phyloP scores from a whole-genome alignment of 2,329 filamentous ascomycete genomes.

The Ceratocystis variospora region DNA sequence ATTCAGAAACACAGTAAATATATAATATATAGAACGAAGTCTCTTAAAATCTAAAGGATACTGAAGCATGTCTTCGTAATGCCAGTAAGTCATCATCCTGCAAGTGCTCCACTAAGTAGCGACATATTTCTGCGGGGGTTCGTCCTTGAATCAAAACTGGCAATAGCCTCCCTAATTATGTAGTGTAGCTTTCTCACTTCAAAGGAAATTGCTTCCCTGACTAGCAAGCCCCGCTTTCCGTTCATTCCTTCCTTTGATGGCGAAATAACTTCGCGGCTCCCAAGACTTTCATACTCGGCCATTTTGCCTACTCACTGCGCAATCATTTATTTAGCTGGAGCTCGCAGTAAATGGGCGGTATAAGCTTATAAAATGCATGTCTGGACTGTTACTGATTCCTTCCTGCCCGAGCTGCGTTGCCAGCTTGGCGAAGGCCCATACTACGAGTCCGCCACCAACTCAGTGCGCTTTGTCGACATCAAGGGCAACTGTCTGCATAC shows the following conservation, averaged over 20 bases:
- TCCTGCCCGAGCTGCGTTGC: constrained; percentile 48
- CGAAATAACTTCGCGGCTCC: not conserved
- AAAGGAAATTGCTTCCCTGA: not conserved
- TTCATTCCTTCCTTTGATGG: too few relatives aligned
- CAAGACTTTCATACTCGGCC: not conserved
- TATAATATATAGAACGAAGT: not conserved
- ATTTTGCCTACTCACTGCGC: not conserved
- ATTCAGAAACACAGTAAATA: not conserved
- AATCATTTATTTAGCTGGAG: not conserved
- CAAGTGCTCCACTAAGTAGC: not conserved
- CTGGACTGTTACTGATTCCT: constrained; percentile 40
- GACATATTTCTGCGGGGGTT: not conserved
- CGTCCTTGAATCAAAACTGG: not conserved
- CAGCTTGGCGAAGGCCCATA: constrained; percentile 60
- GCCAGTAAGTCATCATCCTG: not conserved
- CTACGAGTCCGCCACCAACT: constrained; percentile 51
- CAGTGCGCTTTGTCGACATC: constrained; percentile 71
- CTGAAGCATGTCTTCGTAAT: not conserved
- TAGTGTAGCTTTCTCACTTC: not conserved
- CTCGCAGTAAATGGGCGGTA: too few relatives aligned
- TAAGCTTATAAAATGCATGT: constrained; percentile 27
- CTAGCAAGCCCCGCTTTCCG: not conserved
- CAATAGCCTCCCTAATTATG: not conserved
- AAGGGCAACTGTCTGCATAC: constrained; percentile 60
- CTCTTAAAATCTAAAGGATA: too few relatives aligned